Evolutionary conservation across 129 eudicot genomes (phyloP), one percentile per base, ranked within the genome.

Genomic region (Silybum marianum): DNA sequence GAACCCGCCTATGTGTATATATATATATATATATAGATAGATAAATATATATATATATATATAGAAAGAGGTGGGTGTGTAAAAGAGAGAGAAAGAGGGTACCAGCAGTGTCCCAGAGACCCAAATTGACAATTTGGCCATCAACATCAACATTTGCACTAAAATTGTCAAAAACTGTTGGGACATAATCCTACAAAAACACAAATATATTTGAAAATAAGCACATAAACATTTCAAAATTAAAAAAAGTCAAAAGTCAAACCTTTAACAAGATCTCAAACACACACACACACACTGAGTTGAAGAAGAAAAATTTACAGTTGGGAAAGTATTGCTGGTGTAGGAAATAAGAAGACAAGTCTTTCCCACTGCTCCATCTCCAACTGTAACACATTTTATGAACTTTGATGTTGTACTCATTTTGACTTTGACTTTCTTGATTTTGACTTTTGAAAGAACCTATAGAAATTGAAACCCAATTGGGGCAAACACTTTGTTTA

Each of bases 51-150:
- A 51, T 4, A 51, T 51, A 51, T 16, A 54, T 3, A 54, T 54
- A 4, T 16, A 54, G 3, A 21, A 3, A 14, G 14, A 6, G 3
- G 5, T 48, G 62, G 16, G 16, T 48, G 19, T 48, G 14, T 14
- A 14, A 32, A 32, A 32, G 30, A 22, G 26, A 76, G 23, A 72
- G 72, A 62, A 5, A 69, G 76, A 38, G 32, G 69, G n/a, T 69
- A 91, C 96, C 96, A 76, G 96, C 96, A 89, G 96, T 91, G 86
- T 91, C 96, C 96, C 96, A 91, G 60, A 91, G 89, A 78, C 96
- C 96, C 83, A 91, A 75, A 80, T 87, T 91, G 78, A 91, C 88
- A 87, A 86, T 82, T 83, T 84, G 84, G 74, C 93, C 96, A 89
- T 91, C 96, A 79, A 91, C 96, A 79, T 28, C 78, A 36, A 89